Base-by-base conservation (phyloP, 2,329 filamentous ascomycete genomes). In the Diaporthe ilicicola region DNA sequence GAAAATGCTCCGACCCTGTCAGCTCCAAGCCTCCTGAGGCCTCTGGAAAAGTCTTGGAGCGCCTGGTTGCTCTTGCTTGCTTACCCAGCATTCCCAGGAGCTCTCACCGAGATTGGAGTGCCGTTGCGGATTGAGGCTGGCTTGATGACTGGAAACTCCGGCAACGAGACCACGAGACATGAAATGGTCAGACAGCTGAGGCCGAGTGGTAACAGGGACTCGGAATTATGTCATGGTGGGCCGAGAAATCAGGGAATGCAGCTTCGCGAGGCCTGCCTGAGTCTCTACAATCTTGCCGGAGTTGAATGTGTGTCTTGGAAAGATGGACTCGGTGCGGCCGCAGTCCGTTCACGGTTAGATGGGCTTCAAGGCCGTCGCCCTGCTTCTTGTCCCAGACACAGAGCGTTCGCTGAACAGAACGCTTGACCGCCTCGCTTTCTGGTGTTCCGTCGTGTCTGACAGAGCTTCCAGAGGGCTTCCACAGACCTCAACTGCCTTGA, bases 1-100 rank as follows among this genome's bases (percentile, higher is more conserved):
- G 53, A 27, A 44, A 66, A 69, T 44, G 70, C 61, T 67, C 70
- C 62, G 61, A n/a, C 51, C 29, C 27, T 50, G 48, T 44, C 55
- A 67, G 65, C 53, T 29, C 53, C 65, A 50, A 50, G 39, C 65
- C 59, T 48, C 42, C 42, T 48, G 56, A 27, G 34, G 17, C 10
- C 27, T 46, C 29, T 62, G 19, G 39, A 37, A 48, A 24, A 48
- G 12, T 19, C 15, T 17, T 37, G 15, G 27, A 48, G 59, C 27
- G 27, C 19, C 10, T 62, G 39, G 42, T 24, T 27, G 29, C 46
- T 19, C n/a, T 48, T 42, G 42, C 27, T 34, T 24, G 32, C 32
- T 34, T 34, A 34, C 32, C 32, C 10, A 17, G 32, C 32, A 5
- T 34, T 5, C 32, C 32, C 10, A 17, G 42, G 42, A 34, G 19